Base-by-base conservation (phyloP, 352 stramenopile species). In the Globisporangium nodosum region DNA sequence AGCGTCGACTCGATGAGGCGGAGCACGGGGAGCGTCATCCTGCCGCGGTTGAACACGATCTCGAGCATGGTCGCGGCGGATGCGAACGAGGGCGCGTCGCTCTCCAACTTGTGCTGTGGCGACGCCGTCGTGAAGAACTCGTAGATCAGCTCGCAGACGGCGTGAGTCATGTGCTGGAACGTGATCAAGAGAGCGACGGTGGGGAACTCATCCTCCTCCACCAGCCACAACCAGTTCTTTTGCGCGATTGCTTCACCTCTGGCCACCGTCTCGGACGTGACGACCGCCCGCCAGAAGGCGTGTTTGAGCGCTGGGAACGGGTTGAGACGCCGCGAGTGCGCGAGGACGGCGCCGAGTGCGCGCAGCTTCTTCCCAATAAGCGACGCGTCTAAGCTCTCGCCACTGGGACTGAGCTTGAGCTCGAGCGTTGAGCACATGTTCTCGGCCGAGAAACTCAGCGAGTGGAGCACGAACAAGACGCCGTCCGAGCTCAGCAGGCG, bases 91-190 rank as follows among this genome's bases (percentile, higher is more conserved):
- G n/a, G n/a, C 13, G 40, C 4, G 12, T 1, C 40, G 2, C 18
- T 21, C 16, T 2, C 3, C 12, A n/a, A 30, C 35, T 30, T 2
- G 18, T 20, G 37, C 12, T 7, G 24, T 8, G 15, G 47, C n/a
- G n/a, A n/a, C n/a, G n/a, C n/a, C n/a, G n/a, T n/a, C 52, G 37
- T 39, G 52, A 49, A 24, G 37, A 49, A 56, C 11, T 27, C 12
- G 12, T 16, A 24, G 20, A 49, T 16, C 6, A 3, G 13, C 13
- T 20, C 20, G 35, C 35, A 37, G 15, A 49, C 16, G 3, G 7
- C 20, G 2, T 39, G 2, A 0, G 35, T 16, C 20, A 9, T 15
- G 5, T 27, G 18, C 5, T 18, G 37, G 52, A 3, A 8, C 5
- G 16, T 35, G n/a, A 56, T 15, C 11, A 18, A 6, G 52, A 49